These are phyloP conservation scores for Boletus tomentosulus DNA, from an alignment of 768 basidiomycete genomes.

Conservation along the genomic window DNA sequence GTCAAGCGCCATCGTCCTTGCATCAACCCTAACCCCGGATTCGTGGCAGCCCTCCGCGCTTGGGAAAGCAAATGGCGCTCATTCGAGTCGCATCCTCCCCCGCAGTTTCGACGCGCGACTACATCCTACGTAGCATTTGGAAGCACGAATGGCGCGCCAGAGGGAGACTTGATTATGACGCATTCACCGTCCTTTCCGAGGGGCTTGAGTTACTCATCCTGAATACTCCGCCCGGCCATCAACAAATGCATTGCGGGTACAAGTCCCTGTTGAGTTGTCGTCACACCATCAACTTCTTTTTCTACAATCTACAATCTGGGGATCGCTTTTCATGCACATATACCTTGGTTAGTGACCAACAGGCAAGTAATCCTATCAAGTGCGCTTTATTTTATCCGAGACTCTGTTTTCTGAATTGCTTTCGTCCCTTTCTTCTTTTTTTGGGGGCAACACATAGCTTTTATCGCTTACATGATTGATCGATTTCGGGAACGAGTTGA, in stretches of 20 bases:
- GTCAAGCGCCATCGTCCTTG: constrained; percentile 66
- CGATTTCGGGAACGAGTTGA: background rate
- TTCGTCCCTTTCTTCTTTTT: background rate
- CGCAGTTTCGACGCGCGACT: constrained; percentile 28
- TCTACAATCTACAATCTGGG: background rate
- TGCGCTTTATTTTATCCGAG: background rate
- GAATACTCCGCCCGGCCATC: background rate
- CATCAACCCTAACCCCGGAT: constrained; percentile 75
- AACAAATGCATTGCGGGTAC: background rate
- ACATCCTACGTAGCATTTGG: constrained; percentile 20
- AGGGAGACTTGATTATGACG: background rate
- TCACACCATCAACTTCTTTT: background rate
- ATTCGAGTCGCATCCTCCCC: constrained; percentile 5
- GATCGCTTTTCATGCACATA: background rate
- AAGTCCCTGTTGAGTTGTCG: background rate
- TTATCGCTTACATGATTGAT: background rate
- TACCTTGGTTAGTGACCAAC: no score
- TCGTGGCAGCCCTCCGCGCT: constrained; percentile 54
- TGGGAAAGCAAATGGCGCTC: constrained; percentile 46
- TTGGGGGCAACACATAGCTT: background rate
- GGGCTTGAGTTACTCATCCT: constrained; percentile 25
- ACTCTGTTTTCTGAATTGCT: no score
- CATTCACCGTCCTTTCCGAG: constrained; percentile 17
- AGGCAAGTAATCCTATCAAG: background rate
- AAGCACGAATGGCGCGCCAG: background rate